phyloP scores from a whole-genome alignment of 2,329 filamentous ascomycete species.

The Penicillium sp. region DNA sequence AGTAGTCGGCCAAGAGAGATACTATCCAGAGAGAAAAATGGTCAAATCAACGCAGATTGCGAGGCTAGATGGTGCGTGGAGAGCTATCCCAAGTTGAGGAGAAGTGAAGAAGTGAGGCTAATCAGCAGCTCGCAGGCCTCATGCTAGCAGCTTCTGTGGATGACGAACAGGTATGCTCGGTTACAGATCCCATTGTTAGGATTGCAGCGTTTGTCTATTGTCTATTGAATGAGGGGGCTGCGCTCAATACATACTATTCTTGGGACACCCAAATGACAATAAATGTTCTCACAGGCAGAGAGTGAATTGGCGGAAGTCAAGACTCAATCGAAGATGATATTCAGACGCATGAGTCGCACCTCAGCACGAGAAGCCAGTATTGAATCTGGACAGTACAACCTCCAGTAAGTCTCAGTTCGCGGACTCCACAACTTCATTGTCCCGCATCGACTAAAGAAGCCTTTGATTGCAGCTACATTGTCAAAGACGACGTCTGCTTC shows the following conservation, averaged over 20 bases:
- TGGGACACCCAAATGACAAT: not conserved
- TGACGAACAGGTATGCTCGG: constrained; percentile 65
- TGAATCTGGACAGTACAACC: constrained; percentile 74
- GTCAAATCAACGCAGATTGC: constrained; percentile 93
- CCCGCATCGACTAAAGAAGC: not conserved
- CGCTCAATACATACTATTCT: too few species aligned
- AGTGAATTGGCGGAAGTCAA: constrained; percentile 81
- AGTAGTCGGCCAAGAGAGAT: not conserved
- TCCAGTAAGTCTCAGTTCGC: constrained; percentile 63
- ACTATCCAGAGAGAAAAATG: constrained; percentile 49
- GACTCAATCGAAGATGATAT: constrained; percentile 81
- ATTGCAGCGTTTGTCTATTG: not conserved
- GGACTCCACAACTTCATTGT: not conserved
- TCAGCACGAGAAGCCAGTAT: constrained; percentile 89
- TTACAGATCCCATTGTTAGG: not conserved
- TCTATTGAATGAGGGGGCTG: not conserved
- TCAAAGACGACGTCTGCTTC: constrained; percentile 80
- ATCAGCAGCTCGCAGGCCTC: constrained; percentile 59
- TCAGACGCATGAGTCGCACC: constrained; percentile 82
- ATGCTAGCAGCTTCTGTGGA: constrained; percentile 94
- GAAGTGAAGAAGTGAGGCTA: constrained; percentile 1
- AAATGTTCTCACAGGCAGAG: constrained; percentile 52
- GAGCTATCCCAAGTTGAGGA: not conserved
- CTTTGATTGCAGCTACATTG: constrained; percentile 65
- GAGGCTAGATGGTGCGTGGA: constrained; percentile 72